phyloP scores from a whole-genome alignment of 306 rosid species.

The Aeschynomene evenia region DNA sequence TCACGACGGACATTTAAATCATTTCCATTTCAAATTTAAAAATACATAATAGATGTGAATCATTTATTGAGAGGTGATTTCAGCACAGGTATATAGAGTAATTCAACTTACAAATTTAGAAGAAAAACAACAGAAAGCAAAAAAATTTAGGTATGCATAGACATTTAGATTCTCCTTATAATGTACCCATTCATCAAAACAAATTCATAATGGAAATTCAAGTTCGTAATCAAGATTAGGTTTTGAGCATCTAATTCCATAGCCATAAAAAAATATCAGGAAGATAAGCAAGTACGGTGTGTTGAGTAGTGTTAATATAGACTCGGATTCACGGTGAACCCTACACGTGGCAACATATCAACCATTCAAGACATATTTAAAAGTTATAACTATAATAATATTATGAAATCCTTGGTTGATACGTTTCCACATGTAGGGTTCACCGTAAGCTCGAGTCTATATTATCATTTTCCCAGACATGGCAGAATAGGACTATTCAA shows the following conservation, averaged over 20 bases:
- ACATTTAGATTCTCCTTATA: background rate
- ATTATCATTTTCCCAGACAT: too few species aligned
- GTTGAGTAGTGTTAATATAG: too few species aligned
- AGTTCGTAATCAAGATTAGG: background rate
- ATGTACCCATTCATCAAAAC: background rate
- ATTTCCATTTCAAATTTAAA: background rate
- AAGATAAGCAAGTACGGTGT: background rate
- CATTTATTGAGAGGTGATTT: background rate
- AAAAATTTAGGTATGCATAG: background rate
- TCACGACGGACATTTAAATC: background rate
- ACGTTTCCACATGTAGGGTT: too few species aligned
- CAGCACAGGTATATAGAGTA: background rate
- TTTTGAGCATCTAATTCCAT: background rate
- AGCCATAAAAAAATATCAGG: background rate
- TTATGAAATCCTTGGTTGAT: too few species aligned
- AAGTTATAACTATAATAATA: too few species aligned
- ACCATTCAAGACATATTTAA: too few species aligned
- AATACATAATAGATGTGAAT: background rate
- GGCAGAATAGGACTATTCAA: background rate
- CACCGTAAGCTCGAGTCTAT: too few species aligned
- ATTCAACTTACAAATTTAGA: background rate
- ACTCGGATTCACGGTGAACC: too few species aligned
- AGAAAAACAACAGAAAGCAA: background rate
- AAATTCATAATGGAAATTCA: background rate
- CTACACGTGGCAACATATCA: too few species aligned